phyloP scores from a whole-genome alignment of 805 yeast species.

The Isabelozyma rhagii region DNA sequence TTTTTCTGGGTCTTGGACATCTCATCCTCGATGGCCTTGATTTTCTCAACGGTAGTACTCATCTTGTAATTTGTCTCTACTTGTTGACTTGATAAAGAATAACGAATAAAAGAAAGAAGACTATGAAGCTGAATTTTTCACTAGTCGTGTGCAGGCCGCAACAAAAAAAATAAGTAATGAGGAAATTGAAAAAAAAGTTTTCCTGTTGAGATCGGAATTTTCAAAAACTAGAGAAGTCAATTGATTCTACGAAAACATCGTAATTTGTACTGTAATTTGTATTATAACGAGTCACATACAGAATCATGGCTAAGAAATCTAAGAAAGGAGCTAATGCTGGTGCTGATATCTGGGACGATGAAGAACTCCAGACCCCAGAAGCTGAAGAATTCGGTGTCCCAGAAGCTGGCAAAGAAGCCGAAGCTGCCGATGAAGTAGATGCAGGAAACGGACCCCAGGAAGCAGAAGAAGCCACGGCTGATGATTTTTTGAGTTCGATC shows the following conservation, averaged over 20 bases:
- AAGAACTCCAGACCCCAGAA: conserved; percentile 48
- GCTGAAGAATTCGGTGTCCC: conserved; percentile 31
- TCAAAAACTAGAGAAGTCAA: not conserved
- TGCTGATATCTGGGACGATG: conserved; percentile 81
- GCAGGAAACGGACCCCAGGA: conserved; percentile 6
- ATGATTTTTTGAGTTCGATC: conserved; percentile 81
- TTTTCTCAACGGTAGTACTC: conserved; percentile 52
- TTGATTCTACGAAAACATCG: not conserved
- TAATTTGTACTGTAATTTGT: not conserved
- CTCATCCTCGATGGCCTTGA: conserved; percentile 90
- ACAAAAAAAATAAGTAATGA: not conserved
- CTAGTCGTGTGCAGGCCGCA: not conserved
- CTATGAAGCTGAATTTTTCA: not conserved
- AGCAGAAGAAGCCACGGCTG: conserved; percentile 17
- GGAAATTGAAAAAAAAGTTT: not conserved
- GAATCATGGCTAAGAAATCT: conserved; percentile 50
- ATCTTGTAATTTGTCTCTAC: conserved; percentile 11
- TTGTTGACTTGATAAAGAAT: not conserved
- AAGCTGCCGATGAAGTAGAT: conserved; percentile 35
- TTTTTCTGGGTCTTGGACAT: conserved; percentile 98
- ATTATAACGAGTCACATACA: not conserved
- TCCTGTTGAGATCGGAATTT: not conserved
- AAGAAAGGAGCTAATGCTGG: conserved; percentile 63
- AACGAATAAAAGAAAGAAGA: not conserved
- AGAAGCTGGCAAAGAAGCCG: conserved; percentile 21